Percentiles rank a stretch among this genome's conserved stretches.
Evolutionary conservation across 305 asterid species (phyloP).

Genomic region (Fraxinus floribunda): DNA sequence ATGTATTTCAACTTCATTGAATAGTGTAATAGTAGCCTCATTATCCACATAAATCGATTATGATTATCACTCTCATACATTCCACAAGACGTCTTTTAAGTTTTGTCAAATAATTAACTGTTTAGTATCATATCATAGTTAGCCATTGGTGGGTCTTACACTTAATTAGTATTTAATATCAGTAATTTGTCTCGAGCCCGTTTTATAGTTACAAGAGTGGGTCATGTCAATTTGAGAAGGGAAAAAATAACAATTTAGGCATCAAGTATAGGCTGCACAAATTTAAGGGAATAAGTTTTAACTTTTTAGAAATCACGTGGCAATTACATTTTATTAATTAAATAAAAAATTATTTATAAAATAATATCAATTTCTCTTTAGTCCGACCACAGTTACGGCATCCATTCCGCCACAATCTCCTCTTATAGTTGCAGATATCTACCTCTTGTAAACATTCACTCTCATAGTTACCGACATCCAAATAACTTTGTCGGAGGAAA

Average conservation of each 20-base stretch:
- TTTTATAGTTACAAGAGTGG: background rate
- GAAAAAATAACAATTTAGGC: background rate
- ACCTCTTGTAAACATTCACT: too few species aligned
- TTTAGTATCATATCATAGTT: background rate
- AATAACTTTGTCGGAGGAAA: too few species aligned
- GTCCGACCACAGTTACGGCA: too few species aligned
- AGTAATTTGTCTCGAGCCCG: background rate
- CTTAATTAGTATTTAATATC: background rate
- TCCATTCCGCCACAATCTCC: too few species aligned
- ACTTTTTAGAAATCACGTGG: background rate
- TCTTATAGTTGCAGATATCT: too few species aligned
- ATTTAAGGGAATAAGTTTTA: background rate
- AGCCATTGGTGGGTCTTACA: background rate
- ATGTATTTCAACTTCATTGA: background rate
- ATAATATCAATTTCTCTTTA: too few species aligned
- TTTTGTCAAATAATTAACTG: background rate
- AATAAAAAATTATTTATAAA: too few species aligned
- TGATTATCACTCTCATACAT: background rate
- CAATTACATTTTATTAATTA: background rate
- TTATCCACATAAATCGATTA: background rate
- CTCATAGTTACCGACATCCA: too few species aligned
- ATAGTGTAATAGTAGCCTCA: background rate
- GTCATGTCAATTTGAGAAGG: background rate
- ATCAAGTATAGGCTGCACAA: background rate
- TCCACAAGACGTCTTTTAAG: background rate